Evolutionary conservation across 164 flowering plant genomes (phyloP), one percentile per base, ranked within the genome.

Genomic region (Akebia trifoliata): DNA sequence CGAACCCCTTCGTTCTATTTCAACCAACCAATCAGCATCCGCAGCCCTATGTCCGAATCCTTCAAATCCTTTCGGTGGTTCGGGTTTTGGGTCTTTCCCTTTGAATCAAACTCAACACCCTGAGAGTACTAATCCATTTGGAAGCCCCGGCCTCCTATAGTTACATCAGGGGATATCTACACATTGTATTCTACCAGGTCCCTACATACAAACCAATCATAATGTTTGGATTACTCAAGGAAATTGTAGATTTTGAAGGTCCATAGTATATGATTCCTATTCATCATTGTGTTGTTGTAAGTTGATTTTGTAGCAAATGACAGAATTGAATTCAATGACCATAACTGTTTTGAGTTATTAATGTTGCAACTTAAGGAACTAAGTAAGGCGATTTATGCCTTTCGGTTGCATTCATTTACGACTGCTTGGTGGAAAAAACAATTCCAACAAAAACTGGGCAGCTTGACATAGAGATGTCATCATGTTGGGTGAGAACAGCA

Each of bases 1-100:
- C 61, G 32, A 84, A 86, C 66, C 96, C 96, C 34, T 94, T 86
- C 53, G 79, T 67, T 35, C 75, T 83, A 0, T 84, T 69, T 62
- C 95, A 77, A 54, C 85, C 82, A 21, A 56, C 49, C 57, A 77
- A 67, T 57, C 71, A 63, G 28, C 76, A 63, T n/a, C n/a, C n/a
- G 36, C 79, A 35, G 26, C 83, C 57, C 72, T 21, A 32, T 71
- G 54, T 44, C 57, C 59, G 79, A 67, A 47, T 32, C 76, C 84
- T 21, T 49, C 85, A 51, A 93, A 93, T 62, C 99, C 99, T 6
- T 93, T 93, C 42, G 95, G 83, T 6, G 99, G 90, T 65, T 0
- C 78, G 0, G 84, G 83, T 4, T 90, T 93, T 48, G 82, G 79
- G 24, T 62, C 83, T 20, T 93, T 85, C 57, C 82, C 96, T 4